A percentile compares a stretch with the other conserved stretches of the same genome.
Conservation (phyloP, 306 rosid species). For the Quercus agrifolia region DNA sequence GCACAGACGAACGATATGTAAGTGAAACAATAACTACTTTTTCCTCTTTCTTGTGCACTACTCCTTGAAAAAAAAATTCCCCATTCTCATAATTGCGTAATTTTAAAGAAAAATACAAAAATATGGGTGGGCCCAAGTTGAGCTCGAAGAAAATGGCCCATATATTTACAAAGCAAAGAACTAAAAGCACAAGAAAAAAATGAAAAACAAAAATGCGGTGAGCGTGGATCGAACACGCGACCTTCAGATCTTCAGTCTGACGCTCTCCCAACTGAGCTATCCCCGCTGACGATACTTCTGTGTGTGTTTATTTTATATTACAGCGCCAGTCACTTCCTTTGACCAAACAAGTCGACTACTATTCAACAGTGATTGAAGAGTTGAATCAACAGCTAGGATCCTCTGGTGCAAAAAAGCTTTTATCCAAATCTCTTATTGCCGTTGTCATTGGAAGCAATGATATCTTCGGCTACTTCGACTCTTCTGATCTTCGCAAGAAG, state of each 20-base stretch:
- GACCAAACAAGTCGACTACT: slow-evolving; percentile 52
- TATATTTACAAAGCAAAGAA: background rate
- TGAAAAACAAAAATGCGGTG: background rate
- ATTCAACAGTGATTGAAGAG: slow-evolving; percentile 25
- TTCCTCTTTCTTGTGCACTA: too few species aligned
- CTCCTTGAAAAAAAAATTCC: too few species aligned
- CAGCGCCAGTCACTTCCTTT: slow-evolving; percentile 48
- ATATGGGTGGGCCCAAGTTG: too few species aligned
- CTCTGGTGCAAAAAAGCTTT: slow-evolving; percentile 27
- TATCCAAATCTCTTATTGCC: slow-evolving; percentile 56
- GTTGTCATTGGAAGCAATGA: slow-evolving; percentile 85
- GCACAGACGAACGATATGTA: slow-evolving; percentile 44
- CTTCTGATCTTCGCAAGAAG: slow-evolving; percentile 28
- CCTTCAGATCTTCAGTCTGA: slow-evolving; percentile 37
- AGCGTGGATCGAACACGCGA: slow-evolving; percentile 30
- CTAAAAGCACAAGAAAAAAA: background rate
- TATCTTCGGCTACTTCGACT: slow-evolving; percentile 48
- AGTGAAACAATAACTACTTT: slow-evolving; percentile 16
- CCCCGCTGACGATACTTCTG: slow-evolving; percentile 1
- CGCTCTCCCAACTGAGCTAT: slow-evolving; percentile 36
- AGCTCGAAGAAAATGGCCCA: background rate
- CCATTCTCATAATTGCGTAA: too few species aligned
- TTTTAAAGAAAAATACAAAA: too few species aligned
- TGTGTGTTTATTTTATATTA: background rate
- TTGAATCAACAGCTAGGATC: slow-evolving; percentile 34